Percentiles rank a stretch among this genome's conserved stretches.
phyloP scores from a whole-genome alignment of 495 filamentous ascomycete genomes.

The Podospora conica region DNA sequence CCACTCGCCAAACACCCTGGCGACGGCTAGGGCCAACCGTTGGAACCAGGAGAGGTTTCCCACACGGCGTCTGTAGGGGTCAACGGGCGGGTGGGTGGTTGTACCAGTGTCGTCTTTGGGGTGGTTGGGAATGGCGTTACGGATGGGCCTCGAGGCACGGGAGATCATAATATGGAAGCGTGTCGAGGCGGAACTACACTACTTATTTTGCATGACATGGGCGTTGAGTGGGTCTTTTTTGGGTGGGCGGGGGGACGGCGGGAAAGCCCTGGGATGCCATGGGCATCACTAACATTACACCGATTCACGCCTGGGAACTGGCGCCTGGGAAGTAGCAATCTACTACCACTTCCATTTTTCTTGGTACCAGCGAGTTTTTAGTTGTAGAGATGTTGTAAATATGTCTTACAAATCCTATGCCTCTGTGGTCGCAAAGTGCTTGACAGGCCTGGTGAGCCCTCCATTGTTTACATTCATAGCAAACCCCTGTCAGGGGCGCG shows the following conservation, averaged over 20 bases:
- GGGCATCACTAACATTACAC: neutral
- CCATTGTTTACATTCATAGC: neutral
- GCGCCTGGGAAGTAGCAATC: neutral
- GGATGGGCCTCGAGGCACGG: neutral
- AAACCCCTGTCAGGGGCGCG: neutral
- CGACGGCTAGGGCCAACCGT: conserved; percentile 20
- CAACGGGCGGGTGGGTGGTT: neutral
- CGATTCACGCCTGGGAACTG: too few relatives aligned
- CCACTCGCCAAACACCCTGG: conserved; percentile 25
- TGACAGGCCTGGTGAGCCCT: too few relatives aligned
- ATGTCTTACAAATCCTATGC: neutral
- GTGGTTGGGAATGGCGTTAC: neutral
- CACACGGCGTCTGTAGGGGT: conserved; percentile 21
- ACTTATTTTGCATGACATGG: neutral
- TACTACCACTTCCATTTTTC: neutral
- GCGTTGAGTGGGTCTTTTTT: neutral
- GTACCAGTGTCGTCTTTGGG: neutral
- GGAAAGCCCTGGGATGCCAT: neutral
- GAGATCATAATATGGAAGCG: neutral
- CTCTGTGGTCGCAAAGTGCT: neutral
- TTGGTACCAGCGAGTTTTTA: neutral
- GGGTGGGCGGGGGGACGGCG: neutral
- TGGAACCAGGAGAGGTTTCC: conserved; percentile 40
- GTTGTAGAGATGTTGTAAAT: neutral
- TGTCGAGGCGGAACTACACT: neutral